A percentile compares a stretch with the other conserved stretches of the same genome.
Conservation (phyloP, 2,329 filamentous ascomycete genomes). For the Curvularia spicifera region DNA sequence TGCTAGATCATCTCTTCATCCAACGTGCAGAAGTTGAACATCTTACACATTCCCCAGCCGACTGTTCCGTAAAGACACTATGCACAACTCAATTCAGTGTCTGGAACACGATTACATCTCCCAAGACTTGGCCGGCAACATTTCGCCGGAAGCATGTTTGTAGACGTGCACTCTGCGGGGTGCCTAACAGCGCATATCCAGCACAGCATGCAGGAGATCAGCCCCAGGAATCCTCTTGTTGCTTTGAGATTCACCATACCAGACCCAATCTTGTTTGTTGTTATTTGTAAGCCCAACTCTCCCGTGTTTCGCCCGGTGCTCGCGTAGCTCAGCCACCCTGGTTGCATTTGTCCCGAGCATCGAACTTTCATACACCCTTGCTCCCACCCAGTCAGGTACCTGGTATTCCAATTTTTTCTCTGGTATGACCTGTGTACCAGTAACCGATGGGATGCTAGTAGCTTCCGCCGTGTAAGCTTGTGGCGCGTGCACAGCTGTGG, state of each 20-base stretch:
- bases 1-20: not conserved
- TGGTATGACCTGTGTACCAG: not conserved
- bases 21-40: not conserved
- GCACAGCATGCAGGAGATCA: not conserved
- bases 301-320: not conserved
- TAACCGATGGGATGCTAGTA: not conserved
- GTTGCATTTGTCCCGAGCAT: slow-evolving; percentile 29
- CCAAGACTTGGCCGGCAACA: not conserved
- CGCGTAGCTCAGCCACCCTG: slow-evolving; percentile 16
- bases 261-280: not conserved
- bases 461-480: not conserved
- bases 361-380: slow-evolving; percentile 11
- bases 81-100: not conserved
- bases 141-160: not conserved
- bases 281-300: slow-evolving; percentile 4
- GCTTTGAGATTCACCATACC: not conserved
- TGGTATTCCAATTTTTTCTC: not conserved
- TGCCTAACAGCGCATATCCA: not conserved
- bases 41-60: not conserved
- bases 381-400: not conserved
- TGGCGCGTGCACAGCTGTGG: not conserved
- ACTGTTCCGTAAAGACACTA: not conserved
- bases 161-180: not conserved
- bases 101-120: not conserved
- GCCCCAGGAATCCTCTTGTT: not conserved